Percentiles rank a stretch among this genome's conserved stretches.
Evolutionary conservation across 2,329 filamentous ascomycete species (phyloP).

Genomic region (Didymosphaeria variabile): DNA sequence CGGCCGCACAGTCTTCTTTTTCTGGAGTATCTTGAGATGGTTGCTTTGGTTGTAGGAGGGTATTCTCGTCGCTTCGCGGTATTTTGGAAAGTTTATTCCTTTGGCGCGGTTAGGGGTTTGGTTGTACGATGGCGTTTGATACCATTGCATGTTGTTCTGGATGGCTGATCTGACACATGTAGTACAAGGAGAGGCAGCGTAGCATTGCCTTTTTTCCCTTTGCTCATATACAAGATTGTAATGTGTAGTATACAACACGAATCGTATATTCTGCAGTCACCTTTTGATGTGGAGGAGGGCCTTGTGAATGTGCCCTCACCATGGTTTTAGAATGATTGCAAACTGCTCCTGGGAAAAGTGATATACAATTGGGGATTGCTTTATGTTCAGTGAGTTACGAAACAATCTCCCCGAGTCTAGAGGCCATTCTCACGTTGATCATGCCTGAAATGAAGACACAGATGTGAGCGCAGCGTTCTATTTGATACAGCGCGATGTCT

Average conservation of each 20-base stretch:
- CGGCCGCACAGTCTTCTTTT: slow-evolving; percentile 68
- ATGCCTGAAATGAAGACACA: neutral
- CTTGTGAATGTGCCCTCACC: neutral
- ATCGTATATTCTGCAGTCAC: neutral
- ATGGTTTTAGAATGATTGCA: neutral
- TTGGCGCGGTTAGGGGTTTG: neutral
- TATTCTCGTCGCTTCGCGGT: neutral
- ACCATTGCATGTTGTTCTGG: neutral
- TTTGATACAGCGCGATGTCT: neutral
- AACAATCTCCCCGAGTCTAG: too few species aligned
- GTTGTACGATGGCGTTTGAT: neutral
- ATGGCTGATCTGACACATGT: neutral
- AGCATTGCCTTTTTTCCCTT: neutral
- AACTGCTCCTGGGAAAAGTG: neutral
- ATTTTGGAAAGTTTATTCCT: neutral
- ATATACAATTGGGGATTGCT: neutral
- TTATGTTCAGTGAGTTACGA: too few species aligned
- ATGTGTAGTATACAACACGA: neutral
- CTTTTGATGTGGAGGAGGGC: too few species aligned
- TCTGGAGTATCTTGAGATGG: slow-evolving; percentile 74
- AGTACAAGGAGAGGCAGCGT: neutral
- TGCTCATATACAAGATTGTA: neutral
- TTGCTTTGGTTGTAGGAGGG: slow-evolving; percentile 69
- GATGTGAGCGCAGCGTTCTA: neutral
- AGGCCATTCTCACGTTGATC: too few species aligned